These are phyloP conservation scores for Datura wrightii DNA, from an alignment of 257 asterid genomes.

Conservation along the genomic window DNA sequence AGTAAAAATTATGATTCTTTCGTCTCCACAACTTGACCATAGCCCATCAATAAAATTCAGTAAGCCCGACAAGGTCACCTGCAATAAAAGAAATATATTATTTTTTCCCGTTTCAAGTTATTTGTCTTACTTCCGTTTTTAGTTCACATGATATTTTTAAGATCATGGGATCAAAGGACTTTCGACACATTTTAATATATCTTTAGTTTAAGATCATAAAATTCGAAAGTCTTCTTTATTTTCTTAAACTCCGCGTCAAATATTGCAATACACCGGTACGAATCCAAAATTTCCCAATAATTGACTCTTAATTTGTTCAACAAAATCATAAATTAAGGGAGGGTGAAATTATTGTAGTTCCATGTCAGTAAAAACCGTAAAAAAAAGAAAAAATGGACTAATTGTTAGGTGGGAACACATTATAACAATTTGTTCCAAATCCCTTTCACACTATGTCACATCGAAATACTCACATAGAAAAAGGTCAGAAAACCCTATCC, in stretches of 20 bases:
- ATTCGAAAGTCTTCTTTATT: too few relatives aligned
- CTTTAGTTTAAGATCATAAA: too few relatives aligned
- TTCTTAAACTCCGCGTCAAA: neutral
- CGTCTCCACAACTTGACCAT: neutral
- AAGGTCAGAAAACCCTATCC: neutral
- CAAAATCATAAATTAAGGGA: neutral
- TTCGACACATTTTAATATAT: too few relatives aligned
- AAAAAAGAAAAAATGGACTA: neutral
- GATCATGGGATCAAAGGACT: too few relatives aligned
- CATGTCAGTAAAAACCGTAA: neutral
- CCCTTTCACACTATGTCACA: neutral
- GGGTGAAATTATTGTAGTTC: neutral
- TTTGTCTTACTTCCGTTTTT: too few relatives aligned
- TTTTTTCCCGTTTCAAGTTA: too few relatives aligned
- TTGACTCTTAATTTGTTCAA: neutral
- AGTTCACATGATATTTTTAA: too few relatives aligned
- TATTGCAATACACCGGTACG: neutral
- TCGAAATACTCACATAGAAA: too few relatives aligned
- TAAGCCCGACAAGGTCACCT: constrained; percentile 40
- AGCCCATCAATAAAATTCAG: constrained; percentile 34
- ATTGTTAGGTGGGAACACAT: neutral
- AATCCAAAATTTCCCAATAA: neutral
- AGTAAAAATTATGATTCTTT: constrained; percentile 29
- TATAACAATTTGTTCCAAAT: neutral
- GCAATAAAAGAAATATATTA: neutral